Conservation (phyloP, 176 grass and related monocot species). For the Oryza longistaminata region DNA sequence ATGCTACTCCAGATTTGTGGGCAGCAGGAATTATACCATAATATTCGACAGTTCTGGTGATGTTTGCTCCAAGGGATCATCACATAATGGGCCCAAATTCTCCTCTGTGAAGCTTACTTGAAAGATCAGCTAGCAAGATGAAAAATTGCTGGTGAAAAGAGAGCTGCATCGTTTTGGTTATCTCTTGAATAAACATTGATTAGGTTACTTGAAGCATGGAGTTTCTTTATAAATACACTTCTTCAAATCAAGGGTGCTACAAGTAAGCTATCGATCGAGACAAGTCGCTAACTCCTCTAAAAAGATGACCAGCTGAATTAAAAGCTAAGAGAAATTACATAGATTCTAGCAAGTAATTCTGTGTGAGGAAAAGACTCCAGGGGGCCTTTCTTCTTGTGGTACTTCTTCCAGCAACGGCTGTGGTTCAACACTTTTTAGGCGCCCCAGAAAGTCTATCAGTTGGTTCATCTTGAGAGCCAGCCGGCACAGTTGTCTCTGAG, state of each 20-base stretch:
- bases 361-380: too few relatives aligned
- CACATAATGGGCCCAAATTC: background rate
- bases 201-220: constrained; percentile 13
- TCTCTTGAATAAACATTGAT: constrained; percentile 11
- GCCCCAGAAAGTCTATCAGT: too few relatives aligned
- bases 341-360: too few relatives aligned
- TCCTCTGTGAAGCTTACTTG: background rate
- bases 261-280: too few relatives aligned
- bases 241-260: background rate
- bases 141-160: constrained; percentile 4
- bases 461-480: too few relatives aligned
- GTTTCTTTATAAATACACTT: constrained; percentile 18
- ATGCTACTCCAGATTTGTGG: constrained; percentile 75
- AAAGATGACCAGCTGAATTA: too few relatives aligned
- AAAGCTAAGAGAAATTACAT: too few relatives aligned
- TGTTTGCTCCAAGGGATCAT: constrained; percentile 47
- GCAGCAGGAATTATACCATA: constrained; percentile 65
- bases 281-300: too few relatives aligned
- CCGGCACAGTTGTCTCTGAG: too few relatives aligned
- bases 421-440: too few relatives aligned
- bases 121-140: constrained; percentile 18
- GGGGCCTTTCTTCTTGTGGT: too few relatives aligned
- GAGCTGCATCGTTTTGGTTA: background rate
- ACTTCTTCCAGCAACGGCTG: too few relatives aligned
- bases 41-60: constrained; percentile 43